Base-by-base conservation (phyloP, 495 filamentous ascomycete species). In the Penicillium bialowiezense region DNA sequence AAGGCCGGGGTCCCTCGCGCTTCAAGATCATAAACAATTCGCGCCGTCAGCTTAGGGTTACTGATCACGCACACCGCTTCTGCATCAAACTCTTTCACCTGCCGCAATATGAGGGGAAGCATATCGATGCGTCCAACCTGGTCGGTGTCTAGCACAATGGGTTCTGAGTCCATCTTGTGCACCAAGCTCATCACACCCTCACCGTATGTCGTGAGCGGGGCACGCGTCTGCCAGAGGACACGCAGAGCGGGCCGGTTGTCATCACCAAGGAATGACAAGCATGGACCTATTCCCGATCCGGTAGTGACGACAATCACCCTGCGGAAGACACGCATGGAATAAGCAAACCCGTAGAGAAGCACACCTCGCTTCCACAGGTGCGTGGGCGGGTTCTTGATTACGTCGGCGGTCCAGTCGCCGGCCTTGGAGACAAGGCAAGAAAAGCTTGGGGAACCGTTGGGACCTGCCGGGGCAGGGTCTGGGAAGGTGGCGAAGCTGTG, bases 401-500 rank as follows among this genome's bases (percentile, higher is more conserved):
- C 75, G 33, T 75, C 68, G 29, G 70, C 63, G 9, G 89, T 95
- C 87, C 88, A 95, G 74, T 92, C 88, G n/a, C 89, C 89, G 1
- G 88, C 89, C 58, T 87, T 84, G 50, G 86, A 89, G 37, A 92
- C 71, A 35, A 93, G 70, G 44, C 87, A 71, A 14, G 83, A 89
- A 64, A 87, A 90, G 40, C 45, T 74, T 51, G 44, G 60, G 48
- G 12, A 61, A 6, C 55, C 49, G 1, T 41, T 40, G 5, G 37
- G n/a, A 7, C 47, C 54, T 7, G 29, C 26, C 3, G 58, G 46
- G 1, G 18, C 56, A 5, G 63, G 67, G 46, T 76, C 69, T 5
- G 70, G 81, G 57, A 93, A 88, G 18, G 84, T 85, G 15, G 88
- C 89, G 54, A 95, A 95, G 7, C 84, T 78, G 68, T 95, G 89